phyloP scores from a whole-genome alignment of 75 land plant genomes.

The Picea sitchensis region DNA sequence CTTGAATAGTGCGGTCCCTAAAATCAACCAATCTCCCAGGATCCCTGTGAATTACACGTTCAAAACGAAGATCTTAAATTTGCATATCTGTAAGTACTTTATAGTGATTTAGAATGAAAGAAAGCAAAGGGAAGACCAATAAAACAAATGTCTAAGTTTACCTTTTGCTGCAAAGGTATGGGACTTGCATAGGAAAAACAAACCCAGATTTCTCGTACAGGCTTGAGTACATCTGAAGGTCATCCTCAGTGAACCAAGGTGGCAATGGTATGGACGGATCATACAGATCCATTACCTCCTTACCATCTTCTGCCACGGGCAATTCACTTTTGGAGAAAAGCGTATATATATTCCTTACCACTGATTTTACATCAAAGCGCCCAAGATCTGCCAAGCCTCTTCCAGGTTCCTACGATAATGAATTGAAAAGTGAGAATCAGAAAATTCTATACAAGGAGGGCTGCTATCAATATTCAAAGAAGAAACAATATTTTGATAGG shows the following conservation, averaged over 20 bases:
- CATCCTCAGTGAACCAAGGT: constrained; percentile 59
- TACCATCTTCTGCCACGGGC: constrained; percentile 39
- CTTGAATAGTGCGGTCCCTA: constrained; percentile 12
- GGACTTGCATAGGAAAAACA: constrained; percentile 37
- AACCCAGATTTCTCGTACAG: constrained; percentile 60
- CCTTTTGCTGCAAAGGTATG: constrained; percentile 23
- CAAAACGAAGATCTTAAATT: no score
- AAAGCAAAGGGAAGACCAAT: neutral
- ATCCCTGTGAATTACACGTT: neutral
- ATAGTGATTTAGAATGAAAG: neutral
- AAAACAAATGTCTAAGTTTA: neutral
- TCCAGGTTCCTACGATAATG: constrained; percentile 48
- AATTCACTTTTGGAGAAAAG: constrained; percentile 52
- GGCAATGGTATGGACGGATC: constrained; percentile 47
- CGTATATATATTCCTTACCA: constrained; percentile 49
- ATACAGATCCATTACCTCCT: constrained; percentile 63
- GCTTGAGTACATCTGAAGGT: constrained; percentile 34
- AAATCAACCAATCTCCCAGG: neutral
- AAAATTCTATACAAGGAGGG: no score
- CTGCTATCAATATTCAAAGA: no score
- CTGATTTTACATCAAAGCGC: constrained; percentile 54
- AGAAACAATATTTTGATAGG: no score
- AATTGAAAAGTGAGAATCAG: no score
- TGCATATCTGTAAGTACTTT: no score
- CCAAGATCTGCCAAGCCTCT: constrained; percentile 79